Base-by-base conservation (phyloP, 225 moss, liverwort and hornwort genomes). In the Pseudisothecium myosuroides region DNA sequence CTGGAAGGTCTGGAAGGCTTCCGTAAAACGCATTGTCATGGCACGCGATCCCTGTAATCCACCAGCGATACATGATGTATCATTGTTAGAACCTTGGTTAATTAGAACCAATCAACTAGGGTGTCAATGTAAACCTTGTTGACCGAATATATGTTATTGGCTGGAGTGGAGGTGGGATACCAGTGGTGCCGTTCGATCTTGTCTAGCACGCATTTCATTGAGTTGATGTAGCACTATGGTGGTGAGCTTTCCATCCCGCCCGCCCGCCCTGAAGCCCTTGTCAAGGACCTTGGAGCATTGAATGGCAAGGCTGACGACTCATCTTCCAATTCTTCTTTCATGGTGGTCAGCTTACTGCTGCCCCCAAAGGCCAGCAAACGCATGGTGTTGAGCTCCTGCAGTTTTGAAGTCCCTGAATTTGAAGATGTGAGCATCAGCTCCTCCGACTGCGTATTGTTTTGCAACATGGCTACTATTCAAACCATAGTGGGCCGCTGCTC, bases 401-500 rank as follows among this genome's bases (percentile, higher is more conserved):
- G 2, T 5, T 67, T 37, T 0, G 17, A 55, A 19, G 65, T 66
- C 4, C 7, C 76, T 3, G 28, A 83, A 5, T 55, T 77, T 2
- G 16, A 77, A 37, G 77, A 15, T 0, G 64, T 36, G 26, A 31
- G 65, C 27, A 87, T 26, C 73, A 88, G 18, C 79, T 81, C 88
- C 89, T 92, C 90, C 5, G 31, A 89, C 27, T 89, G 59, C 4
- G 10, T 81, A 32, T 92, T 56, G 2, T 81, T 74, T 49, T 92
- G 91, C 59, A 94, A 56, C 90, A 92, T 88, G 37, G 83, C 54
- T 39, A 90, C 90, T 56, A 93, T 93, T 20, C 55, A 85, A 49
- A 58, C 88, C 83, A 94, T 92, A 15, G 56, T 77, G 1, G 93
- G 90, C 16, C 91, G 79, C 11, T 85, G 82, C 39, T 88, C 59